phyloP scores from a whole-genome alignment of 192 early-diverging fungal species.

The Endogone sp. region DNA sequence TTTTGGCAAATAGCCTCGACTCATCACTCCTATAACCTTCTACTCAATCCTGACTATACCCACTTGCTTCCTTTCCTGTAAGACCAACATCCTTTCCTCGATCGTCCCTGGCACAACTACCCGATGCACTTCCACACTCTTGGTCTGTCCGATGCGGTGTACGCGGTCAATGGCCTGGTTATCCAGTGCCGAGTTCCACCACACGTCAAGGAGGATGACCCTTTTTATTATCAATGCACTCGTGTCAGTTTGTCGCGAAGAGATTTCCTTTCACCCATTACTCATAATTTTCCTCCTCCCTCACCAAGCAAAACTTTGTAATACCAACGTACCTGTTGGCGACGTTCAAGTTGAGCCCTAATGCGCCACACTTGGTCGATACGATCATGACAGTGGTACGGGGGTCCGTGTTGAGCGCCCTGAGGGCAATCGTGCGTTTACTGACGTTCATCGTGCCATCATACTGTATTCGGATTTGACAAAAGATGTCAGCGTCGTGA shows the following conservation, averaged over 20 bases:
- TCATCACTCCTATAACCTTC: not conserved
- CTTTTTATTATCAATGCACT: no score
- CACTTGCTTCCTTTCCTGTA: constrained; percentile 64
- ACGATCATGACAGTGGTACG: constrained; percentile 49
- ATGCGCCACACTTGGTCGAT: constrained; percentile 63
- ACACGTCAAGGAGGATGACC: constrained; percentile 75
- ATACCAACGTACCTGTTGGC: constrained; percentile 47
- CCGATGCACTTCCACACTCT: constrained; percentile 51
- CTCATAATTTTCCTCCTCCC: constrained; percentile 1
- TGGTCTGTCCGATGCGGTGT: constrained; percentile 62
- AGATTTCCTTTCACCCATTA: no score
- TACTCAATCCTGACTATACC: not conserved
- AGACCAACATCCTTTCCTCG: constrained; percentile 76
- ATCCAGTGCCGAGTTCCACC: constrained; percentile 81
- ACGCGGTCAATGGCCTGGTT: constrained; percentile 67
- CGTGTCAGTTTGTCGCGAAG: no score
- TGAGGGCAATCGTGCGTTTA: constrained; percentile 33
- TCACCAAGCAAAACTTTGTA: not conserved
- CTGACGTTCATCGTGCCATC: constrained; percentile 41
- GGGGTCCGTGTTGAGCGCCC: constrained; percentile 34
- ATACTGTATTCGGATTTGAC: constrained; percentile 11
- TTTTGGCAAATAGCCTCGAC: not conserved
- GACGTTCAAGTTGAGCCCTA: constrained; percentile 66
- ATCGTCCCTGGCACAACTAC: constrained; percentile 64
- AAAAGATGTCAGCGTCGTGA: no score